Conservation (phyloP, 495 filamentous ascomycete genomes). For the Penicillium crystallinum region DNA sequence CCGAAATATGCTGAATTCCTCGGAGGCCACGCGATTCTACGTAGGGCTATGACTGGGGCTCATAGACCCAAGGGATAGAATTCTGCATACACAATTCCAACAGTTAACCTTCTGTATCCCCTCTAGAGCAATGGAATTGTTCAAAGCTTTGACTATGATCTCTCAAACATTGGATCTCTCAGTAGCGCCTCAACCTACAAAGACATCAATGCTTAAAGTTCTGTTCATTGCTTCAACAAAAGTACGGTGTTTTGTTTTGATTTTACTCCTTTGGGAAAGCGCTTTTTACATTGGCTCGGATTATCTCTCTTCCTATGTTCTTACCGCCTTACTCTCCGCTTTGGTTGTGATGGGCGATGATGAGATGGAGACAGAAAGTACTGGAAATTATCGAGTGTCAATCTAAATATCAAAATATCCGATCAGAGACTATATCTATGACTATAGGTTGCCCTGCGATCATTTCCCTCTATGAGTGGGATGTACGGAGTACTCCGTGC, state of each 20-base stretch:
- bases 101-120: neutral
- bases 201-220: neutral
- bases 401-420: too few relatives aligned
- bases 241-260: conserved; percentile 29
- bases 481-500: too few relatives aligned
- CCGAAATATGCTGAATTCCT: conserved; percentile 11
- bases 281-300: conserved; percentile 3
- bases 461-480: too few relatives aligned
- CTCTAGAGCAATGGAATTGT: neutral
- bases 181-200: neutral
- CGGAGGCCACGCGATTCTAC: conserved; percentile 14
- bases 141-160: neutral
- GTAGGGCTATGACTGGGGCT: conserved; percentile 2
- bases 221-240: neutral
- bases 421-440: too few relatives aligned
- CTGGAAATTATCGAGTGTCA: neutral
- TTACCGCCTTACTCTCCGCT: conserved; percentile 3
- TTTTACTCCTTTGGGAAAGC: conserved; percentile 25
- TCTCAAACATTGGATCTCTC: too few relatives aligned
- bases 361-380: neutral
- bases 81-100: neutral
- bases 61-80: conserved; percentile 17
- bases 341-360: neutral
- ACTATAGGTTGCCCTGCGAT: too few relatives aligned
- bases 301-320: neutral